Conservation (phyloP, 2,329 filamentous ascomycete species). For the Microsporum canis region DNA sequence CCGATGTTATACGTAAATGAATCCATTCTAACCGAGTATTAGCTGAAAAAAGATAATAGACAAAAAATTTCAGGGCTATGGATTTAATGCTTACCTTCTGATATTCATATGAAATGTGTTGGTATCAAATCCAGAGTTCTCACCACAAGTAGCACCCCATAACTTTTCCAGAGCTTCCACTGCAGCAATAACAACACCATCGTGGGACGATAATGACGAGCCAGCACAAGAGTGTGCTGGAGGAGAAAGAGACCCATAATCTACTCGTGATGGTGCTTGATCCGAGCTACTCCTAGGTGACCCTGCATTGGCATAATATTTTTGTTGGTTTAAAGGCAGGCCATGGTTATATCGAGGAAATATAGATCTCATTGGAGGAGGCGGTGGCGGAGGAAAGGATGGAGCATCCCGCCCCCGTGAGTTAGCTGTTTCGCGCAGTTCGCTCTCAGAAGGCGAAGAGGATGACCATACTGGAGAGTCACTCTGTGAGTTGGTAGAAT, state of each 20-base stretch:
- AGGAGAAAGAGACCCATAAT: conserved; percentile 17
- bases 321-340: conserved; percentile 27
- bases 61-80: neutral
- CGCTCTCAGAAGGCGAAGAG: neutral
- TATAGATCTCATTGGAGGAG: conserved; percentile 34
- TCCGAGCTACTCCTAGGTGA: neutral
- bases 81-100: conserved; percentile 25
- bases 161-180: conserved; percentile 30
- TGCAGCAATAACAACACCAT: conserved; percentile 25
- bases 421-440: neutral
- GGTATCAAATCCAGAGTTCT: conserved; percentile 23
- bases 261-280: neutral
- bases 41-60: neutral
- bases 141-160: conserved; percentile 39
- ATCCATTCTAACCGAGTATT: conserved; percentile 25
- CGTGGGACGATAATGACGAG: neutral
- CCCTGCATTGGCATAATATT: conserved; percentile 24
- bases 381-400: conserved; percentile 17
- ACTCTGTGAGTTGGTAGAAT: neutral
- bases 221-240: neutral
- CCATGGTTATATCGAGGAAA: conserved; percentile 36
- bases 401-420: neutral
- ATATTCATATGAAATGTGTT: conserved; percentile 32
- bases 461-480: conserved; percentile 3
- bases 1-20: conserved; percentile 36